Evolutionary conservation across 768 basidiomycete genomes (phyloP).

Genomic region (Lentinus brumalis): DNA sequence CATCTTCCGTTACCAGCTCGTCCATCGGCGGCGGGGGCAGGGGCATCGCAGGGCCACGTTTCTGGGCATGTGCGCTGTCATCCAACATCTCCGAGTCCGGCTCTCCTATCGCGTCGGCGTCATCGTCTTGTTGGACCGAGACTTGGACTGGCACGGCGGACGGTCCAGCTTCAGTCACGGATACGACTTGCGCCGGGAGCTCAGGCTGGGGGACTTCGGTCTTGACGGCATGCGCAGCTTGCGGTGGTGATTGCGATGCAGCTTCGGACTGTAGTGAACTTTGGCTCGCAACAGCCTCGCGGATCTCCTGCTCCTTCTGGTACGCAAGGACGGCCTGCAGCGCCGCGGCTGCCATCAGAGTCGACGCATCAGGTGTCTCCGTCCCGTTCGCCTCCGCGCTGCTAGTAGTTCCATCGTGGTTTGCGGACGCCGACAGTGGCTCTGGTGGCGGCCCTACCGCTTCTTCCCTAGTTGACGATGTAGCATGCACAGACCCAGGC

Average conservation of each 20-base stretch:
- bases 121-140: conserved; percentile 1
- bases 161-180: conserved; percentile 2
- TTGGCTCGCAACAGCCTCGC: conserved; percentile 7
- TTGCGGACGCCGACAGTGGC: neutral
- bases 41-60: conserved; percentile 35
- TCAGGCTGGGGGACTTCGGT: neutral
- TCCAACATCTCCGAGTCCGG: conserved; percentile 1
- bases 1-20: conserved; percentile 63
- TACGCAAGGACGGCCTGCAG: conserved; percentile 38
- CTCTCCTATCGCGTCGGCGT: conserved; percentile 1
- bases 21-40: conserved; percentile 36
- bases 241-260: neutral
- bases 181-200: neutral
- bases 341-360: conserved; percentile 22
- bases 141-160: neutral
- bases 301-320: conserved; percentile 34
- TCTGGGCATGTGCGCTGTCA: conserved; percentile 1
- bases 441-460: neutral
- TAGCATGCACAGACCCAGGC: neutral
- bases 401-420: neutral
- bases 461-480: conserved; percentile 1
- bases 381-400: neutral
- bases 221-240: neutral
- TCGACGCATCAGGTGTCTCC: conserved; percentile 16
- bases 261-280: neutral